phyloP scores from a whole-genome alignment of 345 rosid species.

The Pistacia atlantica region DNA sequence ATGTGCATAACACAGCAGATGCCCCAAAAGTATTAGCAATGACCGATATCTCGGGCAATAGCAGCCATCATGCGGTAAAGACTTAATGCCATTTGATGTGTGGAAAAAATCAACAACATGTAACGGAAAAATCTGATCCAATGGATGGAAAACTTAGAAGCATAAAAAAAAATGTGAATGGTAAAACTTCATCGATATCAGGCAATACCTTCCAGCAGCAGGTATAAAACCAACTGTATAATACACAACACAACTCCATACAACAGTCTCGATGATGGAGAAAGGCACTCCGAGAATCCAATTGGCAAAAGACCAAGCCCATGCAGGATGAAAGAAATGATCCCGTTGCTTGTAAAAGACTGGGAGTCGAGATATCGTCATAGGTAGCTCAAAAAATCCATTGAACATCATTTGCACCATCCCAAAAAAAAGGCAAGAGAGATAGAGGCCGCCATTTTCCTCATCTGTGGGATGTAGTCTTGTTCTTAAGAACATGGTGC shows the following conservation, averaged over 20 bases:
- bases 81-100: constrained; percentile 94
- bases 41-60: constrained; percentile 81
- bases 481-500: constrained; percentile 75
- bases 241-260: constrained; percentile 83
- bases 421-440: constrained; percentile 81
- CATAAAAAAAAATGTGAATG: constrained; percentile 9
- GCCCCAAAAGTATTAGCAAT: constrained; percentile 89
- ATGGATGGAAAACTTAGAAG: background rate
- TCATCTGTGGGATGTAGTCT: constrained; percentile 81
- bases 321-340: constrained; percentile 87
- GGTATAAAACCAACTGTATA: constrained; percentile 88
- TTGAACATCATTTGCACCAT: constrained; percentile 88
- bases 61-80: constrained; percentile 78
- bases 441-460: constrained; percentile 64
- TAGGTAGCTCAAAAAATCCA: constrained; percentile 83
- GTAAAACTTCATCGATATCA: background rate
- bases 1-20: constrained; percentile 54
- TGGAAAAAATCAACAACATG: constrained; percentile 66
- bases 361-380: constrained; percentile 82
- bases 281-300: constrained; percentile 85
- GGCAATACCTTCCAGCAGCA: constrained; percentile 53
- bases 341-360: constrained; percentile 92
- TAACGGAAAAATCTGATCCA: constrained; percentile 76
- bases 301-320: constrained; percentile 85
- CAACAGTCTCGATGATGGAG: constrained; percentile 76